Conservation (phyloP, 2,329 filamentous ascomycete species). For the Aspergillus alliaceus region DNA sequence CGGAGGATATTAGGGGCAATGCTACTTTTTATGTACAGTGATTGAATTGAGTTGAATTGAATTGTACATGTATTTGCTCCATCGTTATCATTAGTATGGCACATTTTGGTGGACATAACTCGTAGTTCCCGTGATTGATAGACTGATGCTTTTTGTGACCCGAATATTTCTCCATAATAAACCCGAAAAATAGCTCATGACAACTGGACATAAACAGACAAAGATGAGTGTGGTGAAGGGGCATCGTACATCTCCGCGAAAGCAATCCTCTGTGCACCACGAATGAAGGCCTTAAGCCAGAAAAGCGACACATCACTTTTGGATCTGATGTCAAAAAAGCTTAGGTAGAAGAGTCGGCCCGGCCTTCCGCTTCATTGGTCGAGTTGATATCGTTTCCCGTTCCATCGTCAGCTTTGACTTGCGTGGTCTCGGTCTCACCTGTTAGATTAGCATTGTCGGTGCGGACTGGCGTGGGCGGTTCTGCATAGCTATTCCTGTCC, state of each 20-base stretch:
- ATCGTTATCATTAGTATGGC: background rate
- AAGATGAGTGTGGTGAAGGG: background rate
- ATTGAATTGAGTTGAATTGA: too few relatives aligned
- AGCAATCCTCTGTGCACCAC: background rate
- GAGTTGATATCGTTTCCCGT: background rate
- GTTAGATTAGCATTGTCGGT: background rate
- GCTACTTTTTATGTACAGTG: conserved; percentile 31
- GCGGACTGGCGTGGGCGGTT: background rate
- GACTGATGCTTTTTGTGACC: background rate
- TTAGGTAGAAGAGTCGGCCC: background rate
- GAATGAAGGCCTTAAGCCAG: background rate
- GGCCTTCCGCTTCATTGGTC: background rate
- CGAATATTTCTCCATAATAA: background rate
- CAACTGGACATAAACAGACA: background rate
- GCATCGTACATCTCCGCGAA: background rate
- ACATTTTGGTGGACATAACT: background rate
- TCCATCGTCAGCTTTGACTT: background rate
- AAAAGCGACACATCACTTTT: too few relatives aligned
- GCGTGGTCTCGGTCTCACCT: background rate
- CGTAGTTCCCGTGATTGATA: background rate
- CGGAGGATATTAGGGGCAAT: conserved; percentile 35
- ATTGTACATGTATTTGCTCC: too few relatives aligned
- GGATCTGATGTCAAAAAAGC: background rate
- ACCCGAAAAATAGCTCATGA: background rate
- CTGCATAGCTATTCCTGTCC: conserved; percentile 3